phyloP scores from a whole-genome alignment of 306 rosid genomes.

The Sindora glabra region DNA sequence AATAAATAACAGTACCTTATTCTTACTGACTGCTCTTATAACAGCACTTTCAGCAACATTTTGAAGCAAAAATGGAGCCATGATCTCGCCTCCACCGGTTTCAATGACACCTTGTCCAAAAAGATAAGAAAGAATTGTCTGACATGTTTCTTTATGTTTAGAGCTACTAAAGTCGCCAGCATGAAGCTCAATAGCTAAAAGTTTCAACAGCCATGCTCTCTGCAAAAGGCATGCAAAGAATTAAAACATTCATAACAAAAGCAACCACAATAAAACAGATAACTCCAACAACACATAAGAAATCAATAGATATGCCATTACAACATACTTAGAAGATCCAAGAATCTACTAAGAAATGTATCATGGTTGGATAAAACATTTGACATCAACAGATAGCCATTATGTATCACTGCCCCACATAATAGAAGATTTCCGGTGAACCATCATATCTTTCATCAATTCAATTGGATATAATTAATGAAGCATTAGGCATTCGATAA shows the following conservation, averaged over 20 bases:
- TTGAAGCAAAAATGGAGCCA: conserved; percentile 28
- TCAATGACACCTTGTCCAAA: conserved; percentile 53
- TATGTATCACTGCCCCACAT: too few relatives aligned
- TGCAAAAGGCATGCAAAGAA: conserved; percentile 23
- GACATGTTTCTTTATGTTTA: conserved; percentile 62
- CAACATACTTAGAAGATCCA: not conserved
- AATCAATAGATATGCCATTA: not conserved
- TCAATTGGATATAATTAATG: too few relatives aligned
- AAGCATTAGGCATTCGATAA: not conserved
- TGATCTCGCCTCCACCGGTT: conserved; percentile 30
- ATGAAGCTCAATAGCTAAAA: conserved; percentile 82
- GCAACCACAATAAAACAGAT: conserved; percentile 11
- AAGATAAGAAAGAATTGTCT: conserved; percentile 63
- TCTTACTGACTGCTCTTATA: conserved; percentile 60
- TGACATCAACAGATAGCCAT: too few relatives aligned
- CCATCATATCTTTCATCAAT: too few relatives aligned
- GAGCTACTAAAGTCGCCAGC: conserved; percentile 64
- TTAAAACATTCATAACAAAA: conserved; percentile 10
- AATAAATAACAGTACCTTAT: conserved; percentile 50
- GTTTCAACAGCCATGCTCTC: conserved; percentile 93
- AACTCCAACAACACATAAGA: too few relatives aligned
- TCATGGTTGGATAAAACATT: too few relatives aligned
- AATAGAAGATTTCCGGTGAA: not conserved
- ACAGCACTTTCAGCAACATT: conserved; percentile 43
- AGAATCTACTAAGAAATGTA: not conserved